Evolutionary conservation across 2,329 filamentous ascomycete genomes (phyloP), one percentile per base, ranked within the genome.

Genomic region (Septoria petroselini): DNA sequence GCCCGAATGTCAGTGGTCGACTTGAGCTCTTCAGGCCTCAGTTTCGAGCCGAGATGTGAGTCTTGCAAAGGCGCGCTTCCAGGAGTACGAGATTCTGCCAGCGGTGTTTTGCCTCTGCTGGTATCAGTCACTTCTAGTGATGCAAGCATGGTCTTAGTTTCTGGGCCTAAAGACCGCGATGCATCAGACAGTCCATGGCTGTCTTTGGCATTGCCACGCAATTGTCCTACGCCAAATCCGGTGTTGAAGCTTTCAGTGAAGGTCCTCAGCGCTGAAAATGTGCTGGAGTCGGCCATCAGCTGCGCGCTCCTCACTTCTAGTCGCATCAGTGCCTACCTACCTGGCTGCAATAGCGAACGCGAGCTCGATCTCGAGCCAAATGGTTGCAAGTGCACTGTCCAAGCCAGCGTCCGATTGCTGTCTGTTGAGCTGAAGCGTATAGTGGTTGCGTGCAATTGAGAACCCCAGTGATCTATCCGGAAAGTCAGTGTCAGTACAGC

Each of bases 211-310:
- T 59, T 63, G 17, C 60, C 59, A 14, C 64, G 55, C 3, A 62
- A 59, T 44, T 65, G 62, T 0, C 60, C 65, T 11, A 66, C 55
- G 5, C 64, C 65, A 27, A 70, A 72, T n/a, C 70, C 66, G 12
- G 68, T 70, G 50, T 68, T 70, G 61, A 72, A 71, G 40, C 63
- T 65, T 21, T 69, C 64, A 11, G 71, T 68, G 48, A 72, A 73
- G 4, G 68, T 65, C 49, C 71, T 71, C 29, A 12, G 39, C 15
- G 15, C 21, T n/a, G 25, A 27, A 3, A 25, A 7, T n/a, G 39
- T 12, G n/a, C n/a, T 14, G 23, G 7, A 30, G 4, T 17, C 21
- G 1, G 12, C 11, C 2, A 15, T 23, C 21, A 19, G 23, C 12
- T 11, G 3, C 21, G 41, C 41, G 47, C 45, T 57, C 55, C 33